Base-by-base conservation (phyloP, 768 basidiomycete genomes). In the Russula ochroleuca region DNA sequence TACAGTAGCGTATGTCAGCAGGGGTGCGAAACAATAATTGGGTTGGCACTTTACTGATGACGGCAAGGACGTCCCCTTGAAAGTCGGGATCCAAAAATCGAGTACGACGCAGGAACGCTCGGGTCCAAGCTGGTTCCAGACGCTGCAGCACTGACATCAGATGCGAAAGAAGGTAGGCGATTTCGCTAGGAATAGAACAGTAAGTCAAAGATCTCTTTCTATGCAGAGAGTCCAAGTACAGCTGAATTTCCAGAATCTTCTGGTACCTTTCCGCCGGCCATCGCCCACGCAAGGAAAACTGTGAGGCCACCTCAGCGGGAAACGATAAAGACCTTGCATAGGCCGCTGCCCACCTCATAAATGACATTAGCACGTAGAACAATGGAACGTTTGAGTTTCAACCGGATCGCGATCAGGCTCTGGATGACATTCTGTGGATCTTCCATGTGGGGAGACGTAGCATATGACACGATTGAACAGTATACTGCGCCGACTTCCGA, bases 191-290 rank as follows among this genome's bases (percentile, higher is more conserved):
- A 31, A 70, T 69, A 37, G 8, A 37, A 8, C 17, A 11, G 51
- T 67, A 69, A 51, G 63, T 13, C 43, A 49, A 14, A 48, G 6
- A 61, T 56, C 33, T 5, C 6, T 13, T 19, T 49, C 45, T 14
- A 2, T 25, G 47, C 38, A n/a, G 21, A 37, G 17, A 47, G 5
- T 52, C 1, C 5, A 71, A 83, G 56, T 67, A 90, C 90, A 86
- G 70, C 68, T 90, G 89, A 8, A 89, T 70, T 25, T 89, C 83
- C 66, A 86, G 73, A 37, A 90, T 81, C 40, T 76, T 83, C 41
- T 87, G 83, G 71, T 93, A 93, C 63, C 92, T 76, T 61, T 88
- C 76, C n/a, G 83, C 81, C 1, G 92, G 92, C 92, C 90, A 94
- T 67, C 79, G 76, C 0, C 92, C 92, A 57, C 84, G 74, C 25